Base-by-base conservation (phyloP, 257 asterid genomes). In the Plantago major region DNA sequence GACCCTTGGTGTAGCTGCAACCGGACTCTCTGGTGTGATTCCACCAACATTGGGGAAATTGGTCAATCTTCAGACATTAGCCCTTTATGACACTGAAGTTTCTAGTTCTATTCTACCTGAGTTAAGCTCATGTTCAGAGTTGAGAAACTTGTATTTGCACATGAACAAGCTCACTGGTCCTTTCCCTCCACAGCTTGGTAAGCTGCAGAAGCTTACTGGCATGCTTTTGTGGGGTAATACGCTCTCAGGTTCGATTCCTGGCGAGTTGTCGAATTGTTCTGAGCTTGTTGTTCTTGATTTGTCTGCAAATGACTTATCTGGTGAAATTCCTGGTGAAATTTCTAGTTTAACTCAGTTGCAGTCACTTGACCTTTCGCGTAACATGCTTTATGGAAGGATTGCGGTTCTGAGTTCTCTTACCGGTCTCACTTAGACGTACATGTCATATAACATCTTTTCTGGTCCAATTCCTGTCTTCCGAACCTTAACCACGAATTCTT, bases 391-490 rank as follows among this genome's bases (percentile, higher is more conserved):
- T 11, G 98, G 98, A 19, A 76, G 55, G 67, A 88, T 92, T 26
- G 40, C 75, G 1, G 71, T 88, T 72, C 68, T 92, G 17, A 76
- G 90, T 58, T 66, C 73, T 56, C 82, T 92, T 9, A 81, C 93
- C 3, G 88, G 98, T 67, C 95, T 92, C 64, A 70, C 71, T 64
- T 92, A 49, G 86, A 92, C 62, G 68, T 86, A 92, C 62, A 67
- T 86, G 46, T 92, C 98, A 0, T 83, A 71, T 64, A 92, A 92
- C 64, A 84, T 88, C 76, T 84, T 92, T 72, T 78, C 97, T 0
- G 98, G 98, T 26, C 95, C 95, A 5, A 85, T 84, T 17, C 98
- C 98, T 2, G 84, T 84, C 64, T 92, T 92, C 70, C 74, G 77
- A 60, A 86, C 93, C 11, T 67, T 88, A 52, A 78, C 82, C 5